Evolutionary conservation across 805 yeast species (phyloP), one percentile per base, ranked within the genome.

Genomic region (Saturnispora saitoi): DNA sequence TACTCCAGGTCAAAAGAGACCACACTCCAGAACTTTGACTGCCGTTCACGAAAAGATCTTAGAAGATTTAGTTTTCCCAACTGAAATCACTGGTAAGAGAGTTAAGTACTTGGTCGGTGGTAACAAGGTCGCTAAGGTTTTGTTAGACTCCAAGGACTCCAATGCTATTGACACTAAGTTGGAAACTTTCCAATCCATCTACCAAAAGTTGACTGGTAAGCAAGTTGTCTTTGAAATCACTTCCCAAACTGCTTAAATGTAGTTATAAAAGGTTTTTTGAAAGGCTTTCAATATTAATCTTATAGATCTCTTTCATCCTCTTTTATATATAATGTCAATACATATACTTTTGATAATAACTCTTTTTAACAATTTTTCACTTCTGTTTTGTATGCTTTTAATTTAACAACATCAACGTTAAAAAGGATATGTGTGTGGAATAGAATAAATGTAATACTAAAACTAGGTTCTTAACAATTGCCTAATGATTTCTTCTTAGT

Each of bases 11-110:
- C 99, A 93, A 80, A 90, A 93, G 90, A 90, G 99, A 83, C 99
- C 99, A 75, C 88, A 96, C 81, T 90, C 98, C 67, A 89, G 99
- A 86, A 91, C 99, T 69, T 81, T 93, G 75, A 83, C 96, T 65
- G 89, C 97, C 70, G 99, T 91, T 63, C 99, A 91, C 77, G 98
- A 93, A 78, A 87, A 88, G 75, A 78, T 91, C 78, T 87, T 91
- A 74, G 99, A 93, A 79, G 99, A 91, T 77, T 81, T 91, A 71
- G 99, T 93, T 62, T 91, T 85, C 97, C 99, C 99, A 76, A 90
- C 98, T 64, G 97, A 91, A 81, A 91, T 91, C 69, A 81, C 85
- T 63, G 99, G 99, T 76, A 93, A 93, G 89, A 89, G 99, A 81
- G 91, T 87, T 70, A 89, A 96, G 83, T 90, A 86, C 87, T 81